phyloP scores from a whole-genome alignment of 2,329 filamentous ascomycete species.

The Ceratocystis diversiconidia region DNA sequence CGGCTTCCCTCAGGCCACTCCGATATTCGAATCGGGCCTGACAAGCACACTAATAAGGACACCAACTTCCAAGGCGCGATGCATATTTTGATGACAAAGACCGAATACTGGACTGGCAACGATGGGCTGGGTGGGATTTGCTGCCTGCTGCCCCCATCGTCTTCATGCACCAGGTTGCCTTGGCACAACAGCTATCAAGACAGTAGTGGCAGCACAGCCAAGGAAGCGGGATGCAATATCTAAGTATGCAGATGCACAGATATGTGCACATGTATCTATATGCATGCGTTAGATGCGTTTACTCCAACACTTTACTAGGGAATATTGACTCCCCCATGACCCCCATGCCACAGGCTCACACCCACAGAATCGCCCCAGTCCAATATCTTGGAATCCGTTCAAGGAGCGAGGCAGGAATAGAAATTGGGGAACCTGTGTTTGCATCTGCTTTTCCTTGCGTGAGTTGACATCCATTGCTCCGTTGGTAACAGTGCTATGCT shows the following conservation, averaged over 20 bases:
- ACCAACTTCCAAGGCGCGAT: background rate
- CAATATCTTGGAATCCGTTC: background rate
- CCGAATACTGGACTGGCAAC: too few species aligned
- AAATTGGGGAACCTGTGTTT: background rate
- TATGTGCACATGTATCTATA: background rate
- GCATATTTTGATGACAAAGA: background rate
- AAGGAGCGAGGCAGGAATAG: background rate
- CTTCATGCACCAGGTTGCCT: background rate
- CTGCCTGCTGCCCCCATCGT: background rate
- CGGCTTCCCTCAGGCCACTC: background rate
- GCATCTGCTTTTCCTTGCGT: background rate
- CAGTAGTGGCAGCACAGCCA: background rate
- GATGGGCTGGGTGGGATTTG: too few species aligned
- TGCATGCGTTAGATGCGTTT: background rate
- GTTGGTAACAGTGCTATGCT: background rate
- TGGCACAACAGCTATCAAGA: background rate
- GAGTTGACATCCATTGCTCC: conserved; percentile 1
- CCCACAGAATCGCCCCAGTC: background rate
- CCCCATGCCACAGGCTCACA: background rate
- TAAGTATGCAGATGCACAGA: background rate
- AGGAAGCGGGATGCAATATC: background rate
- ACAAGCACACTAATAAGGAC: conserved; percentile 14
- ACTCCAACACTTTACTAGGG: background rate
- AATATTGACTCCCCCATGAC: background rate
- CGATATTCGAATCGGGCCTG: conserved; percentile 8